These are phyloP conservation scores for Penicillium fuscoglaucum DNA, from an alignment of 2,329 filamentous ascomycete species.

Conservation along the genomic window DNA sequence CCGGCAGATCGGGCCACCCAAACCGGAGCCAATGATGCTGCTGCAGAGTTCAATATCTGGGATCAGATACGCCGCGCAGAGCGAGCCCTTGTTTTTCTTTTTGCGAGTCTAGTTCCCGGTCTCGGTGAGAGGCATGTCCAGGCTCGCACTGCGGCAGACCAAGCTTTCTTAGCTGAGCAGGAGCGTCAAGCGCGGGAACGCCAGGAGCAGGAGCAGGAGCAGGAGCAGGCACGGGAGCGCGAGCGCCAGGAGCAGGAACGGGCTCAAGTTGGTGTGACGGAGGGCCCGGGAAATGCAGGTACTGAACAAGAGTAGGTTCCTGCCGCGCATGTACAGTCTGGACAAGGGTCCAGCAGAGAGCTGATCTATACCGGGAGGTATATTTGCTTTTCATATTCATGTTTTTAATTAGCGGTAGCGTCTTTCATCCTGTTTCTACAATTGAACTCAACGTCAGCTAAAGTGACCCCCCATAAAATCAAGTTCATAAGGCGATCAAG, in stretches of 20 bases:
- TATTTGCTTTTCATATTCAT: background rate
- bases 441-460: background rate
- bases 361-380: background rate
- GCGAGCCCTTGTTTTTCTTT: constrained; percentile 60
- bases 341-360: background rate
- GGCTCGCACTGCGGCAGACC: constrained; percentile 55
- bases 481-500: too few relatives aligned
- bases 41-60: constrained; percentile 13
- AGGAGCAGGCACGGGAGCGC: constrained; percentile 1
- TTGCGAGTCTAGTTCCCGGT: constrained; percentile 63
- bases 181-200: constrained; percentile 7
- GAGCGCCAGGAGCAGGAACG: background rate
- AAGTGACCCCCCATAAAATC: background rate
- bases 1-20: constrained; percentile 23
- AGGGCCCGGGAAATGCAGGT: background rate
- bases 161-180: constrained; percentile 25
- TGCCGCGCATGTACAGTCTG: background rate
- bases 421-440: background rate
- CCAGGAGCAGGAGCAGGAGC: constrained; percentile 10
- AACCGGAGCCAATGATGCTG: background rate
- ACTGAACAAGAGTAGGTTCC: background rate
- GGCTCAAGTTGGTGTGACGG: background rate
- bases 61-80: constrained; percentile 50
- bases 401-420: background rate
- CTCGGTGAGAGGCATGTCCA: constrained; percentile 62